Base-by-base conservation (phyloP, 108 stramenopile genomes). In the Mediolabrus comicus region DNA sequence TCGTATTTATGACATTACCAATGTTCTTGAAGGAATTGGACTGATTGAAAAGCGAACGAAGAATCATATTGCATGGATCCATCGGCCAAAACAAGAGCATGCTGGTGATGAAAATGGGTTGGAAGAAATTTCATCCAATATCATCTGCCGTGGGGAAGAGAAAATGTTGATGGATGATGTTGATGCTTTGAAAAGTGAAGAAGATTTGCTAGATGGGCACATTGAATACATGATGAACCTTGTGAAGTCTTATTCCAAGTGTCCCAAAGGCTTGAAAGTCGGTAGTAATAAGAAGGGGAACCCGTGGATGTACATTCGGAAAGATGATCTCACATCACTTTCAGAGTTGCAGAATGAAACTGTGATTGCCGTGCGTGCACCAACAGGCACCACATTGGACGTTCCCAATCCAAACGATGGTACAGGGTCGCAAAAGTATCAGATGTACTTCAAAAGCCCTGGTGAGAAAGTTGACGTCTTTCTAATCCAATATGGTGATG, bases 1-100 rank as follows among this genome's bases (percentile, higher is more conserved):
- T 22, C 87, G 96, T 1, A 95, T 97, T 66, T 97, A 97, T 62
- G 97, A 97, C 69, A 97, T 97, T 62, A 96, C 95, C 57, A 97
- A 97, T 74, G 97, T 96, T 22, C 82, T 97, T 55, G 97, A 97
- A 74, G 97, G 97, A 8, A 92, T 96, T 52, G 92, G 92, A 10
- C 69, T 97, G 65, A 89, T 96, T 62, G 74, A 86, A 57, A 96
- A 96, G 81, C 77, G 82, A 33, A 82, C 88, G 27, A 97, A 95
- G 86, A 96, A 96, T 80, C 85, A 93, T 63, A 92, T 97, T 53
- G 83, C 87, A 16, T 96, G 95, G 95, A 51, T 70, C 43, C 81
- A 83, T n/a, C n/a, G n/a, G n/a, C n/a, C n/a, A n/a, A n/a, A n/a
- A n/a, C n/a, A n/a, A n/a, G n/a, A n/a, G n/a, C 46, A 22, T 0